phyloP scores from a whole-genome alignment of 2,329 filamentous ascomycete species.

The Verticillium albo-atrum region DNA sequence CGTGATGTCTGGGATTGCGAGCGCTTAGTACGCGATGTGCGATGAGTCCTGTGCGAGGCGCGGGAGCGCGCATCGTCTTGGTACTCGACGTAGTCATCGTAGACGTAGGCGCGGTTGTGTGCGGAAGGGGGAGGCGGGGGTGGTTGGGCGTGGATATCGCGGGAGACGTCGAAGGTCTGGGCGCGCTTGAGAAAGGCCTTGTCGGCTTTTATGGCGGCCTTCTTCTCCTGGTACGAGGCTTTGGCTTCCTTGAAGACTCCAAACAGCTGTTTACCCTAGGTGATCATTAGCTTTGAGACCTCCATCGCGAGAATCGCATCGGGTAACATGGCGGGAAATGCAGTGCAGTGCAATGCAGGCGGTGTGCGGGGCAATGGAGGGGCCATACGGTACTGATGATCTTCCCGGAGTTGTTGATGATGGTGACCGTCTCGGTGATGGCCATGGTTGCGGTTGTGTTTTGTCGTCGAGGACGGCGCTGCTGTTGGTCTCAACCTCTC shows the following conservation, averaged over 20 bases:
- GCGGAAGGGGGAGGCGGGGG: conserved; percentile 7
- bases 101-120: conserved; percentile 19
- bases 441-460: conserved; percentile 29
- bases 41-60: conserved; percentile 36
- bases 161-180: conserved; percentile 45
- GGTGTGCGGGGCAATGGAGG: neutral
- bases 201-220: conserved; percentile 72
- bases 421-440: conserved; percentile 71
- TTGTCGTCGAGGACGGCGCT: conserved; percentile 16
- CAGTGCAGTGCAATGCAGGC: neutral
- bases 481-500: conserved; percentile 2
- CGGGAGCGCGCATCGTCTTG: conserved; percentile 29
- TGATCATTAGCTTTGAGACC: conserved; percentile 6
- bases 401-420: conserved; percentile 88
- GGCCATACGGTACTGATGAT: conserved; percentile 77
- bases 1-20: conserved; percentile 19
- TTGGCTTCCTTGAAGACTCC: conserved; percentile 91
- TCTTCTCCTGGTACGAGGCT: conserved; percentile 81
- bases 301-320: conserved; percentile 1
- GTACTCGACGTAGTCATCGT: conserved; percentile 26
- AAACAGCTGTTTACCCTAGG: conserved; percentile 81
- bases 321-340: conserved; percentile 3
- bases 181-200: conserved; percentile 51
- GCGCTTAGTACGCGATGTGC: conserved; percentile 28
- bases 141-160: conserved; percentile 14